Conservation (phyloP, 768 basidiomycete genomes). For the Epithele typhae region DNA sequence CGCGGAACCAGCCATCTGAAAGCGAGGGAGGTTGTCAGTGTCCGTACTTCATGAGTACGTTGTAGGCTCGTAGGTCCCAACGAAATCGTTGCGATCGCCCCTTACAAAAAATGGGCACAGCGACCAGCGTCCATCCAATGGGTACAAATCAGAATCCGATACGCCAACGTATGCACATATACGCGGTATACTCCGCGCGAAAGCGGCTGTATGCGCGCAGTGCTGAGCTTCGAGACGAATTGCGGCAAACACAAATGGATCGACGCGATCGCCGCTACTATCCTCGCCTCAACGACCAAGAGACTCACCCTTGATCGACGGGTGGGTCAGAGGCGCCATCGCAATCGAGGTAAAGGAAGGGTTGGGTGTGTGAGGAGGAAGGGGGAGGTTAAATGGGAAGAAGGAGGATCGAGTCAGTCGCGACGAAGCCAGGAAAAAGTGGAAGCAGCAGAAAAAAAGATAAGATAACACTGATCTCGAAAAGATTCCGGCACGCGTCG, state of each 20-base stretch:
- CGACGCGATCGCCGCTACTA: no score
- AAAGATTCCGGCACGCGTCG: background rate
- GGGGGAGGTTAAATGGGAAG: no score
- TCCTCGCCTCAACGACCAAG: no score
- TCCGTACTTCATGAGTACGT: background rate
- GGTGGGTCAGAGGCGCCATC: conserved; percentile 37
- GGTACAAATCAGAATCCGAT: no score
- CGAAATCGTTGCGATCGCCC: no score
- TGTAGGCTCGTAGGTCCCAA: no score
- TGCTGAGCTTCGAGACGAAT: no score
- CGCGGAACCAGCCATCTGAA: conserved; percentile 94
- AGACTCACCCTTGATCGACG: conserved; percentile 29
- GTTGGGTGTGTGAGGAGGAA: background rate
- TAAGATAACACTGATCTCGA: background rate
- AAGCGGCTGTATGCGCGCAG: no score
- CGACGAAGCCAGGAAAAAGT: conserved; percentile 2
- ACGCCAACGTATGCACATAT: no score
- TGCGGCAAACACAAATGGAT: background rate
- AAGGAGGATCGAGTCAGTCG: background rate
- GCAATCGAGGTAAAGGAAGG: conserved; percentile 4
- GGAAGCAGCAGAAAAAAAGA: background rate
- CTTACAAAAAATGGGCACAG: no score
- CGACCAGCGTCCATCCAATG: no score
- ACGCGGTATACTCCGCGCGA: no score
- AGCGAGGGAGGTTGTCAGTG: background rate